Base-by-base conservation (phyloP, 163 green algal species). In the Chlamydomonas reinhardtii region DNA sequence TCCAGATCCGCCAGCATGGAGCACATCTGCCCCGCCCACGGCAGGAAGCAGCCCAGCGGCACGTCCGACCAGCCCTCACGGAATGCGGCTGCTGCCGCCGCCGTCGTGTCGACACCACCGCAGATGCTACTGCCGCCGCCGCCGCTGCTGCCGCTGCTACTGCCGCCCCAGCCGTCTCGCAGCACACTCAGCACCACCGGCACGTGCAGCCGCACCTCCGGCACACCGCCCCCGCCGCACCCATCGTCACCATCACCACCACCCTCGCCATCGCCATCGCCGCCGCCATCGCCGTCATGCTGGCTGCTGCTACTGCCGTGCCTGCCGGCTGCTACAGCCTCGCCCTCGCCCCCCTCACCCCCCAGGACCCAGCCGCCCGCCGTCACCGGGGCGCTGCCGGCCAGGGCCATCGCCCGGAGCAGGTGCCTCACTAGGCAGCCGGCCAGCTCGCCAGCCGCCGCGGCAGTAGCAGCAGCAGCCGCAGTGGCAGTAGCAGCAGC, bases 321-420 rank as follows among this genome's bases (percentile, higher is more conserved):
- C 16, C 29, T 43, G 29, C 65, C 15, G 15, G 48, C 48, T 56
- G 48, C 48, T 56, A 56, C 48, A 56, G 48, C 48, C 48, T 17
- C 48, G 20, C 59, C 59, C 22, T 66, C 59, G 31, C 12, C 59
- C 59, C 2, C 59, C 19, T 1, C 43, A 11, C 43, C 43, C 11
- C 19, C 56, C 19, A 9, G 8, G 6, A 32, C 25, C 22, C 72
- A 24, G 43, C 74, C 34, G 19, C 19, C 19, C 8, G n/a, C n/a
- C 6, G 48, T 29, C 17, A 16, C 56, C 6, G 11, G 48, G 56
- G 70, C 76, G 29, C 56, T 59, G 56, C 68, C 75, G 52, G 80
- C 80, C 35, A 86, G 80, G 35, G 80, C 80, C 70, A 79, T 65
- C 11, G 80, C 80, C 19, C 80, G 69, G 2, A 86, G 80, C 54